Evolutionary conservation across 306 rosid species (phyloP).

Genomic region (Cicer chorassanicum): DNA sequence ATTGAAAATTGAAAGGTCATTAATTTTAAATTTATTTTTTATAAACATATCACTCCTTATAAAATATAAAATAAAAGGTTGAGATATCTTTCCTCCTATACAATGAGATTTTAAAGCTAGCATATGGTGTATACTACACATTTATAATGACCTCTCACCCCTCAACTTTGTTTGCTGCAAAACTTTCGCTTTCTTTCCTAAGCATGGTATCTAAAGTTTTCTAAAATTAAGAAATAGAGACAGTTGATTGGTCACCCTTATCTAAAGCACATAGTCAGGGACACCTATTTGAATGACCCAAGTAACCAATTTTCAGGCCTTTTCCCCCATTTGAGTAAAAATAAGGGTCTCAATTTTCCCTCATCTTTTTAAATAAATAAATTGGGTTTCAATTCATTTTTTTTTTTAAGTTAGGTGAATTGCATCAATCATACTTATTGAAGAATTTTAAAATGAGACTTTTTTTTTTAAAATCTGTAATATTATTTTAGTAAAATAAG

Average conservation of each 20-base stretch:
- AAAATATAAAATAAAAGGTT: conserved; percentile 9
- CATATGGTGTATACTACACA: conserved; percentile 9
- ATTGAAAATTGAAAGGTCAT: no score
- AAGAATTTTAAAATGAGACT: no score
- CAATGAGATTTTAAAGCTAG: conserved; percentile 40
- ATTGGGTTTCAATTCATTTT: no score
- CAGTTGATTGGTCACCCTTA: conserved; percentile 31
- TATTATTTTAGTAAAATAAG: no score
- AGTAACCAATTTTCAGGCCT: conserved; percentile 8
- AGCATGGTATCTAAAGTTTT: conserved; percentile 41
- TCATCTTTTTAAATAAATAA: no score
- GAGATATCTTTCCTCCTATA: conserved; percentile 50
- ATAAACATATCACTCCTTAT: no score
- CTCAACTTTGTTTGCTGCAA: conserved; percentile 32
- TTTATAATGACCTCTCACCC: conserved; percentile 37
- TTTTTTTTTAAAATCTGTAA: no score
- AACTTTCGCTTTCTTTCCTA: conserved; percentile 20
- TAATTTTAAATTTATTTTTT: no score
- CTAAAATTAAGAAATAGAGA: conserved; percentile 36
- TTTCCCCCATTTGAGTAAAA: no score
- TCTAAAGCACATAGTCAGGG: not conserved
- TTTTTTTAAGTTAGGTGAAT: no score
- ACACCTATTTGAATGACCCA: conserved; percentile 19
- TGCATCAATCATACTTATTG: no score
- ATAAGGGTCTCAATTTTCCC: no score